These are phyloP conservation scores for Saccharomycopsis guyanensis DNA, from an alignment of 805 yeast genomes.

Conservation along the genomic window DNA sequence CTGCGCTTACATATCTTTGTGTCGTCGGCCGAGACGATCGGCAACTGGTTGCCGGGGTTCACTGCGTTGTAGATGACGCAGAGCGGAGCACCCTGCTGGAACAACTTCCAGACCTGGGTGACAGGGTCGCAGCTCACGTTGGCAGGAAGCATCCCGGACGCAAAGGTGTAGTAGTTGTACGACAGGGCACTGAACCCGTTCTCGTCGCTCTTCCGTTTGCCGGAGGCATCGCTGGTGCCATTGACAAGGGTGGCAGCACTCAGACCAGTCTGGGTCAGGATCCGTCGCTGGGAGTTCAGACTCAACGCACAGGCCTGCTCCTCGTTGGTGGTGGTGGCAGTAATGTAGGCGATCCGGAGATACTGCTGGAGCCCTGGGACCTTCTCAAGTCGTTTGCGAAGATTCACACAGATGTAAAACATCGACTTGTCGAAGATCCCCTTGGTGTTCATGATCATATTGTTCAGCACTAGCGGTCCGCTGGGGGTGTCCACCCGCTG, in stretches of 20 bases:
- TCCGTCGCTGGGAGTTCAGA: constrained; percentile 30
- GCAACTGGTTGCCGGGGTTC: constrained; percentile 45
- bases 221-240: constrained; percentile 6
- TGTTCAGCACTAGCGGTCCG: constrained; percentile 39
- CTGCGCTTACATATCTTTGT: constrained; percentile 78
- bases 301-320: constrained; percentile 53
- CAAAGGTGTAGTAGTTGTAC: constrained; percentile 47
- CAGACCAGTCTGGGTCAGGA: neutral
- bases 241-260: neutral
- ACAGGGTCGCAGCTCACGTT: constrained; percentile 81
- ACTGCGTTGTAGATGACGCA: constrained; percentile 77
- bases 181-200: constrained; percentile 27
- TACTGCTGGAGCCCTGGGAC: constrained; percentile 66
- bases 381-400: constrained; percentile 47
- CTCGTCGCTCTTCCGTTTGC: constrained; percentile 25
- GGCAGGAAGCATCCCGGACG: constrained; percentile 73
- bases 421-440: constrained; percentile 61
- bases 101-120: constrained; percentile 78
- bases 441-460: constrained; percentile 51
- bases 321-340: constrained; percentile 64
- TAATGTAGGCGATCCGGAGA: constrained; percentile 51
- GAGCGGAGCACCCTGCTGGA: constrained; percentile 88
- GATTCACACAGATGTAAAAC: constrained; percentile 53
- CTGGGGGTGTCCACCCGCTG: constrained; percentile 27
- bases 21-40: constrained; percentile 70